phyloP scores from a whole-genome alignment of 768 basidiomycete species.

The Neoboletus subvelutipes region DNA sequence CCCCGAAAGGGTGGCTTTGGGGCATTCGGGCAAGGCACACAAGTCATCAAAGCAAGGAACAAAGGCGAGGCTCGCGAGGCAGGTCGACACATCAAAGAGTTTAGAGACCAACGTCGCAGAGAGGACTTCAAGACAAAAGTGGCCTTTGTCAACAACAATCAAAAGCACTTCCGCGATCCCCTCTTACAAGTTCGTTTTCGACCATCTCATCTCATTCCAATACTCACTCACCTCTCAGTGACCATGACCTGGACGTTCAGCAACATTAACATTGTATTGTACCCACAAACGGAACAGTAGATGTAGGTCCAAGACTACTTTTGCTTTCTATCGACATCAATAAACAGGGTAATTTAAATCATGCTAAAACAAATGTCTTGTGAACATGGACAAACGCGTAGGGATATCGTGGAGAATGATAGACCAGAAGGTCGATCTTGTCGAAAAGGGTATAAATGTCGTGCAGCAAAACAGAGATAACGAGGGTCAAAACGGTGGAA shows the following conservation, averaged over 20 bases:
- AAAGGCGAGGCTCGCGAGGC: slow-evolving; percentile 94
- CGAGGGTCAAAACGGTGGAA: slow-evolving; percentile 25
- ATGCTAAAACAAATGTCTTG: slow-evolving; percentile 9
- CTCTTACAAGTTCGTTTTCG: slow-evolving; percentile 46
- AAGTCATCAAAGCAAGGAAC: slow-evolving; percentile 89
- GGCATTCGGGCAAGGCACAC: slow-evolving; percentile 76
- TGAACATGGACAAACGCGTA: slow-evolving; percentile 20
- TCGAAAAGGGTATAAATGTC: slow-evolving; percentile 38
- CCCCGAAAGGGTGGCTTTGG: slow-evolving; percentile 85
- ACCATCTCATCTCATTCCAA: not conserved
- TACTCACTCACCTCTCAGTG: slow-evolving; percentile 19
- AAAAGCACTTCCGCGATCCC: slow-evolving; percentile 87
- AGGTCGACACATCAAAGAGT: slow-evolving; percentile 79
- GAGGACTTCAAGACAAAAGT: slow-evolving; percentile 87
- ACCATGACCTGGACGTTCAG: slow-evolving; percentile 11
- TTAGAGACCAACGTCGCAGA: slow-evolving; percentile 72
- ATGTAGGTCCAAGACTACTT: slow-evolving; percentile 15
- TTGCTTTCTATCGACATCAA: slow-evolving; percentile 15
- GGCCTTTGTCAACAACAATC: slow-evolving; percentile 75
- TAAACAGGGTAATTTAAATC: slow-evolving; percentile 8
- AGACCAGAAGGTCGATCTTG: slow-evolving; percentile 38
- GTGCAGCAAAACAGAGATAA: slow-evolving; percentile 32
- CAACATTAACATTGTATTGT: slow-evolving; percentile 7
- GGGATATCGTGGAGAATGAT: slow-evolving; percentile 34
- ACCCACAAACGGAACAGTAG: not conserved